Percentiles rank a stretch among this genome's conserved stretches.
Evolutionary conservation across 495 filamentous ascomycete species (phyloP).

Genomic region (Glarea lozoyensis): DNA sequence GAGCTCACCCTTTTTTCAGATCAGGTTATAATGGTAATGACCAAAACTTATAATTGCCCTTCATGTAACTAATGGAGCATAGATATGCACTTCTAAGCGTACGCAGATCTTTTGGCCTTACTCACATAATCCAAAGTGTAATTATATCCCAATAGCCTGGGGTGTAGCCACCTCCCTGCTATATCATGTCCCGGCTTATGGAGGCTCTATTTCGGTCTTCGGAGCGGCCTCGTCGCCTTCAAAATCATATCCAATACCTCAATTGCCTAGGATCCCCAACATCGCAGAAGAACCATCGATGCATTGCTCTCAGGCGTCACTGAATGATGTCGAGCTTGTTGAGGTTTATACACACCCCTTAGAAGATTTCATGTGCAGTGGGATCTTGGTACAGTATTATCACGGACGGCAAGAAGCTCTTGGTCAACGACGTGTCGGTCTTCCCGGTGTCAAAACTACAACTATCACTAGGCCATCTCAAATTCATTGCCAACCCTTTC

Average conservation of each 20-base stretch:
- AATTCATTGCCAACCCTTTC: neutral
- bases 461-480: neutral
- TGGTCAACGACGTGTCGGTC: slow-evolving; percentile 1
- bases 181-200: neutral
- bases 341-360: neutral
- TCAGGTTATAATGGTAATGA: neutral
- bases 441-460: neutral
- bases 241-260: neutral
- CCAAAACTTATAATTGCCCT: neutral
- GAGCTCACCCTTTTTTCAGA: neutral
- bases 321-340: neutral
- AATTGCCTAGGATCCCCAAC: neutral
- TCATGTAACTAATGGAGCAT: neutral
- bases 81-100: neutral
- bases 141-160: neutral
- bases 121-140: neutral
- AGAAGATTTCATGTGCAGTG: neutral
- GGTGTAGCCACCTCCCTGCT: neutral
- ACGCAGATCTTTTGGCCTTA: neutral
- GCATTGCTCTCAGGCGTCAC: neutral
- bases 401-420: slow-evolving; percentile 1
- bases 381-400: neutral
- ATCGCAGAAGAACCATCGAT: neutral
- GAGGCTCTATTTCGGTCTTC: neutral
- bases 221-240: neutral